Evolutionary conservation across 108 stramenopile genomes (phyloP), one percentile per base, ranked within the genome.

Genomic region (Cyclostephanos invisitatus): DNA sequence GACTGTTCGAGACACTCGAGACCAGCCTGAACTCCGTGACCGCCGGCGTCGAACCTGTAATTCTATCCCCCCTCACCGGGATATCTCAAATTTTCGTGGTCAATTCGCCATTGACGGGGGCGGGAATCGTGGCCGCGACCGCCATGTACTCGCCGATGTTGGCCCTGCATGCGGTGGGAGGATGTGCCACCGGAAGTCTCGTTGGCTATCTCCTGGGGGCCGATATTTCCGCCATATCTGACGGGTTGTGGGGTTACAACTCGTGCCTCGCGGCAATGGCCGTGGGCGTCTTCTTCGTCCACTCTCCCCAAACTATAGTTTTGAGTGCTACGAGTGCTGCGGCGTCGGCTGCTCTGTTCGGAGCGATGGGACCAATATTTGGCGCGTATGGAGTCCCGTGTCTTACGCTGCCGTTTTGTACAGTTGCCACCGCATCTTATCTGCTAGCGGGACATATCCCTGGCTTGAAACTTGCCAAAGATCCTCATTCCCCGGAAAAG

Each of bases 41-140:
- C 8, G 51, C 63, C 0, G 51, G 50, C 5, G 7, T 73, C 15
- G n/a, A 48, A 1, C 71, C 70, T 24, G 42, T 78, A 28, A 48
- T 35, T 7, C 10, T 68, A 9, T 69, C 88, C 29, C 90, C 92
- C 0, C 64, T 91, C 32, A 78, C 64, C 15, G 90, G 93, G 49
- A 80, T 94, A 21, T 91, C 90, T 9, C 93, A 94, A 76, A 94
- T 94, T 50, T 94, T 90, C 77, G 90, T 94, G 2, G 89, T 90
- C 0, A 80, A 90, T 70, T 89, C 86, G 10, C 55, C 72, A 2
- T 42, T 89, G 24, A 77, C 87, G 6, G 92, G 92, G 38, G 73
- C 67, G 27, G 80, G 83, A 0, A 70, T 86, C 17, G 32, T 85
- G 36, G 80, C 58, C 21, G 83, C 73, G 14, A 75, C 75, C 7